phyloP scores from a whole-genome alignment of 2,329 filamentous ascomycete genomes.

The Cladophialophora psammophila region DNA sequence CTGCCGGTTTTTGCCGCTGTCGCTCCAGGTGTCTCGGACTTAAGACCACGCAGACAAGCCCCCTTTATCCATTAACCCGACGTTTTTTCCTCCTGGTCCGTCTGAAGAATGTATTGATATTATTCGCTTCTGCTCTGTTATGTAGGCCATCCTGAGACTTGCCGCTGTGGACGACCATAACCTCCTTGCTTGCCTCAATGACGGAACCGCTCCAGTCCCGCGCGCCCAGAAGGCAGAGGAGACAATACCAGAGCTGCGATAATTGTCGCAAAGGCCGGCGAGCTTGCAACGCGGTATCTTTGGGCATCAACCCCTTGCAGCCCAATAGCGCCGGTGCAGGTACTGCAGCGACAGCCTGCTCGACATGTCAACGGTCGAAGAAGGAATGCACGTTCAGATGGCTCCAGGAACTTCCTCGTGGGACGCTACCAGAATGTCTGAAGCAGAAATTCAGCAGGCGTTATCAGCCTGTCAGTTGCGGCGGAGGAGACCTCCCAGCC shows the following conservation, averaged over 20 bases:
- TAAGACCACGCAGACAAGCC: neutral
- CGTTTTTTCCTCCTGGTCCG: neutral
- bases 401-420: conserved; percentile 42
- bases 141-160: neutral
- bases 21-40: too few species aligned
- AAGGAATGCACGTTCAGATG: conserved; percentile 55
- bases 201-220: neutral
- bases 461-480: conserved; percentile 12
- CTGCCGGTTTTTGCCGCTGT: neutral
- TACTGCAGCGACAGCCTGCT: conserved; percentile 18
- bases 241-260: conserved; percentile 26
- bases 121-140: neutral
- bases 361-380: conserved; percentile 41
- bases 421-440: conserved; percentile 22
- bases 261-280: conserved; percentile 22
- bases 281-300: conserved; percentile 23
- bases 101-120: neutral
- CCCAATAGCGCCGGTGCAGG: conserved; percentile 7
- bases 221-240: conserved; percentile 7
- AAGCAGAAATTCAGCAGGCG: conserved; percentile 26
- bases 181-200: neutral
- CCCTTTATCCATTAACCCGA: neutral
- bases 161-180: neutral
- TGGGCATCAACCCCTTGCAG: conserved; percentile 23
- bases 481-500: conserved; percentile 4